A percentile compares a stretch with the other conserved stretches of the same genome.
Evolutionary conservation across 1,284 basidiomycete genomes (phyloP).

Genomic region (Cryptococcus depauperatus): DNA sequence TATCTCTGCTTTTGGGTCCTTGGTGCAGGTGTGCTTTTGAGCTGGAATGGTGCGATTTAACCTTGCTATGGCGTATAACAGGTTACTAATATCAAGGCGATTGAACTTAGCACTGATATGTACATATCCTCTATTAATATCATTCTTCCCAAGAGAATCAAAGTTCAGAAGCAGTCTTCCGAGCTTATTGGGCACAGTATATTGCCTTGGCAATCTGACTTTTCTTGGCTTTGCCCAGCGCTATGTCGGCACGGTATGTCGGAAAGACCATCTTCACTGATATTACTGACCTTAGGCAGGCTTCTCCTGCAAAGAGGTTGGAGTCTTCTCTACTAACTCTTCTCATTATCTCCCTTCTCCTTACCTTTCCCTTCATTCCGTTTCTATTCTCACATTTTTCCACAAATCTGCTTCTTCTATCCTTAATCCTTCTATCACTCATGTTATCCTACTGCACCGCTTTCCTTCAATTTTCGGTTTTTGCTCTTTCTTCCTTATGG

Average conservation of each 20-base stretch:
- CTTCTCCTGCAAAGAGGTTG: slow-evolving; percentile 29
- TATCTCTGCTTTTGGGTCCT: slow-evolving; percentile 41
- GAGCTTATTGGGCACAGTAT: slow-evolving; percentile 36
- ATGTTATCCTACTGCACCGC: slow-evolving; percentile 32
- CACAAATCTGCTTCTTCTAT: slow-evolving; percentile 25
- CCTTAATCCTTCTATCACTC: slow-evolving; percentile 29
- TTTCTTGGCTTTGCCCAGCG: slow-evolving; percentile 42
- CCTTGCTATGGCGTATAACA: not conserved
- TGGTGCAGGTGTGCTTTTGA: slow-evolving; percentile 41
- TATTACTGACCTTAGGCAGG: slow-evolving; percentile 13
- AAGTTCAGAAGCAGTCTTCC: slow-evolving; percentile 27
- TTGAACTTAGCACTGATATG: slow-evolving; percentile 41
- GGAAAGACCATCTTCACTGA: not conserved
- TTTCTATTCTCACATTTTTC: slow-evolving; percentile 30
- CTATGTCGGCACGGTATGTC: slow-evolving; percentile 32
- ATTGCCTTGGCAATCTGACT: slow-evolving; percentile 42
- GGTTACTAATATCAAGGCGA: too few relatives aligned
- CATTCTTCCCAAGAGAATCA: slow-evolving; percentile 28
- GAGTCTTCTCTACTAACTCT: slow-evolving; percentile 33
- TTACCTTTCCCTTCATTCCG: slow-evolving; percentile 37
- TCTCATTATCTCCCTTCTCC: slow-evolving; percentile 20
- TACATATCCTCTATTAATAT: slow-evolving; percentile 36
- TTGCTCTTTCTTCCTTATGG: slow-evolving; percentile 37
- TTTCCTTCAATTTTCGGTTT: slow-evolving; percentile 41
- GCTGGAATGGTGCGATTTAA: slow-evolving; percentile 41